Conservation (phyloP, 495 filamentous ascomycete genomes). For the Penicillium taxi region DNA sequence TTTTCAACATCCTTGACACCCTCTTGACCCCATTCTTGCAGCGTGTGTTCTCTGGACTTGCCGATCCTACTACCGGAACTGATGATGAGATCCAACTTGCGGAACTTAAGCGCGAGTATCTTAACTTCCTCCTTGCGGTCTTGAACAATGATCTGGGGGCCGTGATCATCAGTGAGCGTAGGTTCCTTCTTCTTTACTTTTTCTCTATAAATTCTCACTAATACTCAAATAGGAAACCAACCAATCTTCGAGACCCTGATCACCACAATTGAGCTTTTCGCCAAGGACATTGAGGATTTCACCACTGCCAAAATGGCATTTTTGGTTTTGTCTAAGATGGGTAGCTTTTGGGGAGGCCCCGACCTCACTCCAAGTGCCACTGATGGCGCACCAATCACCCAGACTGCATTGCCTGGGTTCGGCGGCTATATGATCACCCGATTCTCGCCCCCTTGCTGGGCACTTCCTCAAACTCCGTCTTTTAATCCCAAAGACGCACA, state of each 20-base stretch:
- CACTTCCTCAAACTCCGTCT: constrained; percentile 60
- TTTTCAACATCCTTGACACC: constrained; percentile 77
- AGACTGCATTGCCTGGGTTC: constrained; percentile 73
- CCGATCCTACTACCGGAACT: constrained; percentile 77
- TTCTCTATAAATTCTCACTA: neutral
- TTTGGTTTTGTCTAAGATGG: constrained; percentile 70
- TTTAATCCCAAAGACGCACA: constrained; percentile 84
- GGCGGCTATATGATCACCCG: constrained; percentile 77
- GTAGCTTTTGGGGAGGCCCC: constrained; percentile 73
- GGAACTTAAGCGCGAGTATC: constrained; percentile 86
- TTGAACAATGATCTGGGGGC: constrained; percentile 81
- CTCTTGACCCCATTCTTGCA: constrained; percentile 84
- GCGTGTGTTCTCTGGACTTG: constrained; percentile 75
- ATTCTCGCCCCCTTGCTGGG: constrained; percentile 87
- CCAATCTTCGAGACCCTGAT: constrained; percentile 78
- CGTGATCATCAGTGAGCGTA: constrained; percentile 75
- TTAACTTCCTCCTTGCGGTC: constrained; percentile 80
- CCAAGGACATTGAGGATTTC: constrained; percentile 66
- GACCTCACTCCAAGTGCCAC: constrained; percentile 54
- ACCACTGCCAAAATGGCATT: constrained; percentile 80
- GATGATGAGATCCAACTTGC: constrained; percentile 92
- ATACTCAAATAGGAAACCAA: constrained; percentile 57
- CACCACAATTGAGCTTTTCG: constrained; percentile 71
- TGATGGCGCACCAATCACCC: constrained; percentile 29
- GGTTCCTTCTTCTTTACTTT: constrained; percentile 12